Evolutionary conservation across 108 stramenopile genomes (phyloP).

Genomic region (Skeletonema potamos): DNA sequence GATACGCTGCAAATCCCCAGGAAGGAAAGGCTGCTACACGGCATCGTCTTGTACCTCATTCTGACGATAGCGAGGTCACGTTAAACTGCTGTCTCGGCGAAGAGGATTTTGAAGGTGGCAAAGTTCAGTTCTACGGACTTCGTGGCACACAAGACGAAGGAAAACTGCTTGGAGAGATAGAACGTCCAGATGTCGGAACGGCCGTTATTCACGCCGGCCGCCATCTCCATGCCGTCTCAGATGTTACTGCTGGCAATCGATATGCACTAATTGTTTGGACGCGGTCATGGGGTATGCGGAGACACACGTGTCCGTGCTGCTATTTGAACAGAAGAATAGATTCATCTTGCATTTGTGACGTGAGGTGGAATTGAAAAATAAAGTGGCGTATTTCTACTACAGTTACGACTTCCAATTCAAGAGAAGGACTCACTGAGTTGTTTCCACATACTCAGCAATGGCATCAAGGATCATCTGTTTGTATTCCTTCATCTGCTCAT

Average conservation of each 20-base stretch:
- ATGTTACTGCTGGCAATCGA: slow-evolving; percentile 67
- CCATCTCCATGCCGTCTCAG: slow-evolving; percentile 76
- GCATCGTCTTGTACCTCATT: slow-evolving; percentile 75
- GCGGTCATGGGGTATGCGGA: slow-evolving; percentile 60
- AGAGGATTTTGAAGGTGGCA: slow-evolving; percentile 61
- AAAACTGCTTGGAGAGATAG: slow-evolving; percentile 44
- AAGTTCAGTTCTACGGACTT: slow-evolving; percentile 67
- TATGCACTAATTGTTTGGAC: slow-evolving; percentile 82
- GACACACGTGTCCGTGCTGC: slow-evolving; percentile 74
- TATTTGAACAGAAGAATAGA: slow-evolving; percentile 69
- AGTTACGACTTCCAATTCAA: not conserved
- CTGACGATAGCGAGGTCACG: slow-evolving; percentile 85
- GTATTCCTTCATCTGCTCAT: slow-evolving; percentile 48
- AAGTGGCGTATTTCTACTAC: slow-evolving; percentile 4
- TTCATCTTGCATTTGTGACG: slow-evolving; percentile 52
- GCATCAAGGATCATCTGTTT: slow-evolving; percentile 10
- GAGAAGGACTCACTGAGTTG: not conserved
- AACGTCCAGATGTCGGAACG: slow-evolving; percentile 52
- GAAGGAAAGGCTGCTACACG: slow-evolving; percentile 47
- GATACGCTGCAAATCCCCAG: slow-evolving; percentile 61
- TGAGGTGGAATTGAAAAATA: slow-evolving; percentile 56
- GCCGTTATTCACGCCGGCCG: slow-evolving; percentile 79
- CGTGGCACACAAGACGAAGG: slow-evolving; percentile 65
- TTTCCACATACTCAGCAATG: slow-evolving; percentile 11
- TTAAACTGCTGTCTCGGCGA: slow-evolving; percentile 81